Conservation (phyloP, 2,329 filamentous ascomycete species). For the Phyllosticta paracitricarpa region DNA sequence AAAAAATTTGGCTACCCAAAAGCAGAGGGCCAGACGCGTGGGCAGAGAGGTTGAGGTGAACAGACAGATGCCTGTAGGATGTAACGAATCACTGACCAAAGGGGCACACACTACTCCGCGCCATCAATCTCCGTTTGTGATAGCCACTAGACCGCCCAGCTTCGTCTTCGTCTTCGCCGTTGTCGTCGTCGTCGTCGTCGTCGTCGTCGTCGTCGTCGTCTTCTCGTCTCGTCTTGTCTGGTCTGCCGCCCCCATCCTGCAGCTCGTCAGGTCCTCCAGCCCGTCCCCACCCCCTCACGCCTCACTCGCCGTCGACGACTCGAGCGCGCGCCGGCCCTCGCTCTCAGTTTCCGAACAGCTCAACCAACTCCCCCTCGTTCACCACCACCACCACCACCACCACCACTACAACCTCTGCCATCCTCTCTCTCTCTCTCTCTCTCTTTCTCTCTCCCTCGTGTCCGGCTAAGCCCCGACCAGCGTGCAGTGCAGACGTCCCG, state of each 20-base stretch:
- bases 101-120: conserved; percentile 8
- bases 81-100: conserved; percentile 5
- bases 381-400: neutral
- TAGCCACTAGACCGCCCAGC: neutral
- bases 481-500: conserved; percentile 3
- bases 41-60: neutral
- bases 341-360: neutral
- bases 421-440: too few species aligned
- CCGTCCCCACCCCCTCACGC: conserved; percentile 1
- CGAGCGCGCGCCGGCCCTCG: conserved; percentile 1
- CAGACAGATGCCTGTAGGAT: neutral
- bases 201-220: neutral
- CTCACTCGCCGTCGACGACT: neutral
- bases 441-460: neutral
- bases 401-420: too few species aligned
- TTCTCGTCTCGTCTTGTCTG: conserved; percentile 1
- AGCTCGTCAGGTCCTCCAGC: conserved; percentile 5
- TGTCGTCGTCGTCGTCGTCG: neutral
- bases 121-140: conserved; percentile 9
- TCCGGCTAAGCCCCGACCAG: neutral
- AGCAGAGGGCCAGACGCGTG: neutral
- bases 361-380: neutral
- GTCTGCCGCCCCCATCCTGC: neutral
- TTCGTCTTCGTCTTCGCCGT: too few species aligned
- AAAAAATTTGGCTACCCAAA: too few species aligned